phyloP scores from a whole-genome alignment of 192 early-diverging fungal species.

The Umbelopsis sp. region DNA sequence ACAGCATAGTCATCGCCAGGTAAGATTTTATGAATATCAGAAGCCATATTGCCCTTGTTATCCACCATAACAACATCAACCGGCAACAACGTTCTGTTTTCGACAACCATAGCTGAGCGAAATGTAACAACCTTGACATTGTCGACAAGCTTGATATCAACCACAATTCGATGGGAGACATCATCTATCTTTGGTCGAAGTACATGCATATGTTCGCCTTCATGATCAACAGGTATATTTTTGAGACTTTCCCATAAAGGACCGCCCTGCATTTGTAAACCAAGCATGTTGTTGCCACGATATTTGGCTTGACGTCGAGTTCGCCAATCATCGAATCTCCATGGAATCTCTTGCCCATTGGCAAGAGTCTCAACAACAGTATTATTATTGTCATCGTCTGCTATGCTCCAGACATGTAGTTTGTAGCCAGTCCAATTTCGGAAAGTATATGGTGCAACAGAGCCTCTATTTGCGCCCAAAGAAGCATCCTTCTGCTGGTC shows the following conservation, averaged over 20 bases:
- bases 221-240: slow-evolving; percentile 86
- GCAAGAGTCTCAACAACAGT: slow-evolving; percentile 71
- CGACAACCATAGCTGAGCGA: slow-evolving; percentile 79
- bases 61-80: slow-evolving; percentile 84
- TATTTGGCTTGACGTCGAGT: slow-evolving; percentile 79
- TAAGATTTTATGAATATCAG: slow-evolving; percentile 52
- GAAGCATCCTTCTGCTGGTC: slow-evolving; percentile 39
- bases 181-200: slow-evolving; percentile 81
- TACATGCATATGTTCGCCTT: slow-evolving; percentile 79
- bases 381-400: slow-evolving; percentile 59
- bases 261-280: slow-evolving; percentile 78
- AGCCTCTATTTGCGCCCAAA: slow-evolving; percentile 35
- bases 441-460: slow-evolving; percentile 75
- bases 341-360: slow-evolving; percentile 76
- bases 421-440: slow-evolving; percentile 91
- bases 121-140: slow-evolving; percentile 94
- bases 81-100: slow-evolving; percentile 78
- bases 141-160: slow-evolving; percentile 84
- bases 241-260: slow-evolving; percentile 92
- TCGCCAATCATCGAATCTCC: slow-evolving; percentile 98
- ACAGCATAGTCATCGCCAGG: slow-evolving; percentile 86
- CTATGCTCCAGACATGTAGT: slow-evolving; percentile 86
- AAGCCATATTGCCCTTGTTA: slow-evolving; percentile 58
- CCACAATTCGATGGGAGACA: slow-evolving; percentile 81
- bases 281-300: slow-evolving; percentile 72